Conservation (phyloP, 2,329 filamentous ascomycete genomes). For the Talaromyces albobiverticillius region DNA sequence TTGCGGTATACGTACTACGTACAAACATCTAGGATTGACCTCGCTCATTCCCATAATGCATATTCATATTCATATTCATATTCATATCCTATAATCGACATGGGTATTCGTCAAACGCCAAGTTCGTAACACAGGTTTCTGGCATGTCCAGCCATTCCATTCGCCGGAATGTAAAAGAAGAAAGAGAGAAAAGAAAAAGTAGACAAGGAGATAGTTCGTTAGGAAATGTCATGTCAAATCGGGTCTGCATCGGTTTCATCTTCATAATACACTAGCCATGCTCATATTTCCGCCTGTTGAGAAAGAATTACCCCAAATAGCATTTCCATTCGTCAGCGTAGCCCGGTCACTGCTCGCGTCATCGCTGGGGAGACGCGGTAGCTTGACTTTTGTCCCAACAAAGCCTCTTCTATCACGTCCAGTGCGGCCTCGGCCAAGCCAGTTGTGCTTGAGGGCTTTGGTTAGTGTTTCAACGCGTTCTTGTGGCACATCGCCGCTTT, state of each 20-base stretch:
- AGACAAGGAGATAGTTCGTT: neutral
- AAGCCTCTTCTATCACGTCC: conserved; percentile 87
- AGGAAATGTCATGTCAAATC: neutral
- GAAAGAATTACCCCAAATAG: neutral
- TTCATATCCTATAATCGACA: conserved; percentile 16
- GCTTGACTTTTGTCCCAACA: conserved; percentile 63
- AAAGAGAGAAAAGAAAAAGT: neutral
- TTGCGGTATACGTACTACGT: neutral
- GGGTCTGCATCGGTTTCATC: too few species aligned
- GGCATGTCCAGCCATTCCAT: neutral
- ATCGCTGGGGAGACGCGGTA: conserved; percentile 18
- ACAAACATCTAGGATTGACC: neutral
- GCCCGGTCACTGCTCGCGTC: conserved; percentile 21
- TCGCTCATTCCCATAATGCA: conserved; percentile 3
- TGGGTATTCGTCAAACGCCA: conserved; percentile 12
- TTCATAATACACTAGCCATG: conserved; percentile 7
- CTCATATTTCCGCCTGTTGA: conserved; percentile 4
- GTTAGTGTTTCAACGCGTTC: conserved; percentile 78
- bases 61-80: too few species aligned
- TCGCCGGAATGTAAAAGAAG: neutral
- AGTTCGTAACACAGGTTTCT: neutral
- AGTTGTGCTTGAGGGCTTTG: conserved; percentile 90
- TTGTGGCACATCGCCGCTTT: conserved; percentile 68
- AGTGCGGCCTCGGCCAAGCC: conserved; percentile 85
- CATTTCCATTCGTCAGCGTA: conserved; percentile 10